These are phyloP conservation scores for Sporisorium sorghi DNA, from an alignment of 1,284 basidiomycete species.

Conservation along the genomic window DNA sequence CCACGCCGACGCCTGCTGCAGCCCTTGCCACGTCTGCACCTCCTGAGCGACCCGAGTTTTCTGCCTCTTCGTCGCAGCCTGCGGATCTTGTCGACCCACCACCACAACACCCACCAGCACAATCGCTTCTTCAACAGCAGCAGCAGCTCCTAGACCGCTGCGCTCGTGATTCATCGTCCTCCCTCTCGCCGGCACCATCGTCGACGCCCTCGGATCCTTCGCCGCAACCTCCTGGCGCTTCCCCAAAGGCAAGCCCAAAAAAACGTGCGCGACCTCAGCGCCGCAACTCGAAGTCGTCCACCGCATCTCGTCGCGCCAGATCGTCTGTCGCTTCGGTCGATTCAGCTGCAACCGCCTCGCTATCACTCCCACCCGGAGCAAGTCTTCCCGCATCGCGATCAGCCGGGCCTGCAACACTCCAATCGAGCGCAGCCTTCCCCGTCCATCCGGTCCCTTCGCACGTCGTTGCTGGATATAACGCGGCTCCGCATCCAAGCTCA, in stretches of 20 bases:
- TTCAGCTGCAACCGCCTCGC: constrained; percentile 3
- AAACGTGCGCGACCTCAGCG: not conserved
- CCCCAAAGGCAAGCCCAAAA: not conserved
- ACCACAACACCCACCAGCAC: not conserved
- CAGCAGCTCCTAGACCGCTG: constrained; percentile 11
- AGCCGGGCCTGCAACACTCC: not conserved
- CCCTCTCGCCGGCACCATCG: constrained; percentile 40
- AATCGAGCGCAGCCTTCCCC: constrained; percentile 1
- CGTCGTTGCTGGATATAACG: not conserved
- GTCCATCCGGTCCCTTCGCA: not conserved
- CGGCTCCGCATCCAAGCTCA: constrained; percentile 12
- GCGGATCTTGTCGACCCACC: constrained; percentile 2
- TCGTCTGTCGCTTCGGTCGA: constrained; percentile 12
- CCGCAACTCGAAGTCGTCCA: constrained; percentile 14
- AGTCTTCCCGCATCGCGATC: not conserved
- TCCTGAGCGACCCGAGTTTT: constrained; percentile 6
- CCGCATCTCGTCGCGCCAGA: constrained; percentile 25
- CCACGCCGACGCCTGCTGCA: not conserved
- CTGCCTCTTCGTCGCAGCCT: not conserved
- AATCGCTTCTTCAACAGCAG: constrained; percentile 14
- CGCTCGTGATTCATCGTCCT: constrained; percentile 30
- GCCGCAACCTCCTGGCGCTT: constrained; percentile 1
- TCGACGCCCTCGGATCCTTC: constrained; percentile 28
- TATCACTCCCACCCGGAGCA: not conserved
- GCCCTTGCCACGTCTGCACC: constrained; percentile 4